A percentile compares a stretch with the other conserved stretches of the same genome.
Conservation (phyloP, 2,329 filamentous ascomycete genomes). For the Trichophyton simii region DNA sequence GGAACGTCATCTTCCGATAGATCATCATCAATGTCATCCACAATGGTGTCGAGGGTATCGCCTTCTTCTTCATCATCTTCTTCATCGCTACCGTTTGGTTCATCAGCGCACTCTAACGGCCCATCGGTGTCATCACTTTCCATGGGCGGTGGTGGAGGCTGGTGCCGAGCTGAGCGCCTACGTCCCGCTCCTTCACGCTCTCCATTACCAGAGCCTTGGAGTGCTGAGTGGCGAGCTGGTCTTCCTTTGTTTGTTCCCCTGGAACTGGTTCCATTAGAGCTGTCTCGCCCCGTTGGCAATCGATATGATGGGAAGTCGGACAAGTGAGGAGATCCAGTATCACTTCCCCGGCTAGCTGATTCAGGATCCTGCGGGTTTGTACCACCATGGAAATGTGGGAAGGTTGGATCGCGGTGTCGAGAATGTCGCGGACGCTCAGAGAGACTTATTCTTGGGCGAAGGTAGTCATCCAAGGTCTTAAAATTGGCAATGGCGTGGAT, state of each 20-base stretch:
- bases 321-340: neutral
- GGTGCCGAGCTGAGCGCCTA: conserved; percentile 8
- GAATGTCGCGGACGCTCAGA: conserved; percentile 58
- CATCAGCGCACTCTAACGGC: conserved; percentile 82
- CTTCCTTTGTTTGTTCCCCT: neutral
- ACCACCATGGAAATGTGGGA: conserved; percentile 56
- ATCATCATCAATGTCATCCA: conserved; percentile 82
- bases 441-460: conserved; percentile 75
- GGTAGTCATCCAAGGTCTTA: conserved; percentile 89
- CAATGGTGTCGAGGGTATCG: conserved; percentile 64
- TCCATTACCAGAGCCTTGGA: conserved; percentile 51
- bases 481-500: conserved; percentile 98
- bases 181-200: conserved; percentile 29
- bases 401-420: conserved; percentile 50
- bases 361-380: conserved; percentile 10
- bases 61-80: conserved; percentile 47
- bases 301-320: conserved; percentile 9
- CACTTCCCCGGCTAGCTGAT: neutral
- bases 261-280: neutral
- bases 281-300: neutral
- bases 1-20: conserved; percentile 61
- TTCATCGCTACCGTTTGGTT: conserved; percentile 63
- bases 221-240: conserved; percentile 21
- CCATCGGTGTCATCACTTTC: conserved; percentile 53
- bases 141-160: conserved; percentile 27